Percentiles rank a stretch among this genome's conserved stretches.
Evolutionary conservation across 2,329 filamentous ascomycete species (phyloP).

Genomic region (Parasarocladium wereldwijsianum): DNA sequence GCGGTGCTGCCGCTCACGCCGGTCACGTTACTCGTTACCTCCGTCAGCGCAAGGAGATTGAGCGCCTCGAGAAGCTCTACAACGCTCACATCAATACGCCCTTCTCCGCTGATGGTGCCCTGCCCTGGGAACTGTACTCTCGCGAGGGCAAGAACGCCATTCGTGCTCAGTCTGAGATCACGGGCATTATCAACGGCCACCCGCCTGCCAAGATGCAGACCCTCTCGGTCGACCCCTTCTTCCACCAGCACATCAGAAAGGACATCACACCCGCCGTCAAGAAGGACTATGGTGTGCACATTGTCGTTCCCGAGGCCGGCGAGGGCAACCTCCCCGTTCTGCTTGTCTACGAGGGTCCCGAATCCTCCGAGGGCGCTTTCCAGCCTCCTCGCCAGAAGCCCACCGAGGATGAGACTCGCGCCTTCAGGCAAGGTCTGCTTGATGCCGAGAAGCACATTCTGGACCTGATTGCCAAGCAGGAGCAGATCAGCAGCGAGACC

Average conservation of each 20-base stretch:
- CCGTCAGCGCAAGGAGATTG: conserved; percentile 65
- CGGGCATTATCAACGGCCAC: conserved; percentile 56
- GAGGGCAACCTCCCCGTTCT: conserved; percentile 49
- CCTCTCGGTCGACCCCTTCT: conserved; percentile 62
- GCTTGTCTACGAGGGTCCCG: conserved; percentile 60
- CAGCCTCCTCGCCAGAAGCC: conserved; percentile 40
- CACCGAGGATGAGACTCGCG: conserved; percentile 30
- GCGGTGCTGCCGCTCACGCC: conserved; percentile 64
- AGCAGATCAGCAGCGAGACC: conserved; percentile 31
- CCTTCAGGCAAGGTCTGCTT: conserved; percentile 39
- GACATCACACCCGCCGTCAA: conserved; percentile 50
- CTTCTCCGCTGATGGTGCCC: conserved; percentile 49
- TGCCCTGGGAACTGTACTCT: conserved; percentile 80
- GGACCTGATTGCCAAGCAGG: conserved; percentile 43
- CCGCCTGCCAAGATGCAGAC: conserved; percentile 57
- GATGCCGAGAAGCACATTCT: conserved; percentile 43
- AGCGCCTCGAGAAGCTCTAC: conserved; percentile 66
- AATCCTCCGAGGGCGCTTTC: conserved; percentile 29
- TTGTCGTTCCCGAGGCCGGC: conserved; percentile 52
- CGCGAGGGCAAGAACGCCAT: conserved; percentile 72
- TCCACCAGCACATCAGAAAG: conserved; percentile 56
- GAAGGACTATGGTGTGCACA: conserved; percentile 54
- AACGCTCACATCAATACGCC: conserved; percentile 80
- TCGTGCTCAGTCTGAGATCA: conserved; percentile 61
- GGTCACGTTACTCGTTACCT: conserved; percentile 80